Evolutionary conservation across 2,329 filamentous ascomycete genomes (phyloP).

Genomic region (Stromatinia cepivora): DNA sequence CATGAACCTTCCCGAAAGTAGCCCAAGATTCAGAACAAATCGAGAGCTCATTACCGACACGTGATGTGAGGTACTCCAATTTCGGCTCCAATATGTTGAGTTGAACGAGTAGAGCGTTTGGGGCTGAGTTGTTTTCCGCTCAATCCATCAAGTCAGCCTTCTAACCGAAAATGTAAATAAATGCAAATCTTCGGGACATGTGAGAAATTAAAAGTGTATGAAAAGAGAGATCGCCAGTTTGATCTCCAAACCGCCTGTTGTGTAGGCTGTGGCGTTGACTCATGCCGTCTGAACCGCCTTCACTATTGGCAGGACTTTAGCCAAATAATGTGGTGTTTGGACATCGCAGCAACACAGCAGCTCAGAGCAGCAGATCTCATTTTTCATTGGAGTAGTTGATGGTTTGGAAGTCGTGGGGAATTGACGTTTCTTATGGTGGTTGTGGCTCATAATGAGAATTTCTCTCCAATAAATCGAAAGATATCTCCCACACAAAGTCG

Average conservation of each 20-base stretch:
- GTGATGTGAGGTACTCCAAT: neutral
- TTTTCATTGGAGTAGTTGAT: neutral
- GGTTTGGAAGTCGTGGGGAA: too few relatives aligned
- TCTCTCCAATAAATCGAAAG: neutral
- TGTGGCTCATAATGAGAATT: neutral
- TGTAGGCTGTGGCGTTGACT: neutral
- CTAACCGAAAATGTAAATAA: neutral
- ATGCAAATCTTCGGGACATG: neutral
- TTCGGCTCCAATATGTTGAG: neutral
- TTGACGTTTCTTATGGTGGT: neutral
- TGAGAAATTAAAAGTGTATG: neutral
- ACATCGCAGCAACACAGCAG: conserved; percentile 1
- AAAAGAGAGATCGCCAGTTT: conserved; percentile 7
- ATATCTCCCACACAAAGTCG: neutral
- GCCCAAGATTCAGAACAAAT: neutral
- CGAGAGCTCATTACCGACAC: neutral
- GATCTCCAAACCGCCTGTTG: neutral
- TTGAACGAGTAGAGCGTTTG: neutral
- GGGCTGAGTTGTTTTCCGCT: neutral
- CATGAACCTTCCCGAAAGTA: too few relatives aligned
- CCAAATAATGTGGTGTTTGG: conserved; percentile 14
- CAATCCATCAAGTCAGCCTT: neutral
- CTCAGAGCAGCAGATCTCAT: neutral
- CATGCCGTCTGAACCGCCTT: neutral
- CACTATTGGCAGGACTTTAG: conserved; percentile 10